Percentiles rank a stretch among this genome's conserved stretches.
Evolutionary conservation across 805 yeast species (phyloP).

Genomic region (Saccharomycopsis malanga): DNA sequence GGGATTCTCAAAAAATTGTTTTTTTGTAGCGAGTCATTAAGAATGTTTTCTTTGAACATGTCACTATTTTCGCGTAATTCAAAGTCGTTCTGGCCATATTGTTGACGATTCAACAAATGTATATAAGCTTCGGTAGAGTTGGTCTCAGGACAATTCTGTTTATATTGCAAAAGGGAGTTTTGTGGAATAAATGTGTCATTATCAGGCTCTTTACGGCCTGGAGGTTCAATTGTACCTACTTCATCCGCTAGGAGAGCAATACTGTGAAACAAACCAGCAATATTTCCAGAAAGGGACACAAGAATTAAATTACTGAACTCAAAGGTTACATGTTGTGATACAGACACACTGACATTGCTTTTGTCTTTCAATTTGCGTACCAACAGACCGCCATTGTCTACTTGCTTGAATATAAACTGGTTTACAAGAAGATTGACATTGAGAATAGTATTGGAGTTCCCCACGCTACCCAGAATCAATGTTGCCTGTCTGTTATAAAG

Average conservation of each 20-base stretch:
- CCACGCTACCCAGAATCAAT: not conserved
- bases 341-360: not conserved
- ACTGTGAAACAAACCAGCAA: not conserved
- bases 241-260: not conserved
- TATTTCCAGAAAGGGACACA: slow-evolving; percentile 2
- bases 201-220: not conserved
- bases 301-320: slow-evolving; percentile 13
- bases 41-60: not conserved
- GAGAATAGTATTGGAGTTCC: slow-evolving; percentile 1
- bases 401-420: not conserved
- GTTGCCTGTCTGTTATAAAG: slow-evolving; percentile 1
- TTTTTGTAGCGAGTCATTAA: not conserved
- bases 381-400: not conserved
- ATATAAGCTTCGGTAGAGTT: slow-evolving; percentile 2
- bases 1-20: slow-evolving; percentile 13
- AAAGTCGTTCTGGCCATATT: not conserved
- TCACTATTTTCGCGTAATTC: not conserved
- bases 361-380: not conserved
- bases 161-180: not conserved
- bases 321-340: not conserved
- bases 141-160: not conserved
- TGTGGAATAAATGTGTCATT: not conserved
- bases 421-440: slow-evolving; percentile 11
- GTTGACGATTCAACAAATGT: not conserved
- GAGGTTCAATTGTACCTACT: slow-evolving; percentile 3